Conservation (phyloP, 306 rosid species). For the Dicorynia guianensis region DNA sequence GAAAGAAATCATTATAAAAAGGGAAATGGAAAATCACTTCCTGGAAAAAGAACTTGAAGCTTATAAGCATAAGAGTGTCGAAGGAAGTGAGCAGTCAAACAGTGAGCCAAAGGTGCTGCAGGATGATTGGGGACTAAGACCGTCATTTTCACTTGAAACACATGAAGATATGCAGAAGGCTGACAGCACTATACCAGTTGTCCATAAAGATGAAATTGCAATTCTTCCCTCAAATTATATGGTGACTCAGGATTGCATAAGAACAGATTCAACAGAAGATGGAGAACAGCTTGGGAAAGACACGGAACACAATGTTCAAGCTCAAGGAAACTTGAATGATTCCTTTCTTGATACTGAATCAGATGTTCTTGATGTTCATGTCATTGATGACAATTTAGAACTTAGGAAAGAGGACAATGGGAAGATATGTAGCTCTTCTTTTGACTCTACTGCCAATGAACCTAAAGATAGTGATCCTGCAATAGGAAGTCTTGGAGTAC, state of each 20-base stretch:
- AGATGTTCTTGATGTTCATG: constrained; percentile 72
- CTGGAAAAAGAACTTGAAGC: constrained; percentile 62
- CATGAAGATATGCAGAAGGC: constrained; percentile 28
- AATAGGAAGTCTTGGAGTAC: constrained; percentile 35
- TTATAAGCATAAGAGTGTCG: constrained; percentile 46
- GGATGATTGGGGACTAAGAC: constrained; percentile 33
- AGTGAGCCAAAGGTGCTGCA: constrained; percentile 27
- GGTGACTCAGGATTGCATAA: background rate
- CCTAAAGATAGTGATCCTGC: constrained; percentile 32
- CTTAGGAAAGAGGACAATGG: constrained; percentile 43
- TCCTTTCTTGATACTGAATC: constrained; percentile 56
- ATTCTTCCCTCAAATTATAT: constrained; percentile 20
- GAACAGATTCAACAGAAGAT: constrained; percentile 1
- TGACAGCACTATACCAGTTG: constrained; percentile 13
- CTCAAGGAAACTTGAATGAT: constrained; percentile 26
- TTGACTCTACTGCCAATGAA: constrained; percentile 41
- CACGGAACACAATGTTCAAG: constrained; percentile 34
- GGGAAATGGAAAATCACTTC: constrained; percentile 60
- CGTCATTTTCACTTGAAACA: constrained; percentile 24
- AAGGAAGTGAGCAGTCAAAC: constrained; percentile 36
- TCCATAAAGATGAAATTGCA: background rate
- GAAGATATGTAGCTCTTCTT: constrained; percentile 39
- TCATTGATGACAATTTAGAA: constrained; percentile 62
- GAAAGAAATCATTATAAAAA: constrained; percentile 59
- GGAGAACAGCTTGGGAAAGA: constrained; percentile 33